Base-by-base conservation (phyloP, 2,329 filamentous ascomycete genomes). In the Byssothecium circinans region DNA sequence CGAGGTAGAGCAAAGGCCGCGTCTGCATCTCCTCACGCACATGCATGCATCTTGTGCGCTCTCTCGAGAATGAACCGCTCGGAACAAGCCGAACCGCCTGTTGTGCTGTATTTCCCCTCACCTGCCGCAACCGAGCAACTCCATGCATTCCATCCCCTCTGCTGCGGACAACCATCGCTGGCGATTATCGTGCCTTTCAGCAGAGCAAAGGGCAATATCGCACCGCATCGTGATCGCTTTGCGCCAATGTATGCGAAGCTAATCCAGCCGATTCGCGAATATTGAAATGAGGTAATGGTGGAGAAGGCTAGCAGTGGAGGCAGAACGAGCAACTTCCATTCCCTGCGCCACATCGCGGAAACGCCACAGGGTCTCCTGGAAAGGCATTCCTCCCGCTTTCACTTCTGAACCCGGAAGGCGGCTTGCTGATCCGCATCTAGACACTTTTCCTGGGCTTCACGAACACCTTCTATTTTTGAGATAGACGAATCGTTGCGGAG, bases 341-440 rank as follows among this genome's bases (percentile, higher is more conserved):
- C 11, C 19, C 23, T 20, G 41, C 41, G 33, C 41, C 32, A 44
- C 18, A 41, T 27, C 41, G 5, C 17, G 22, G 8, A 33, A 27
- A 35, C 44, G 44, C 44, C 44, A 46, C 44, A 46, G 44, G 44
- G 44, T 46, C 44, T 39, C 20, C 39, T n/a, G n/a, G 23, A 17
- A 41, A 38, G 11, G 25, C 35, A 45, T 40, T 38, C 14, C 40
- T 44, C 41, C 41, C 46, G 34, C 42, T 20, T 27, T 25, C 23
- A 14, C 19, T 37, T 6, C 25, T 27, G 25, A 27, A 6, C 25
- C n/a, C n/a, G n/a, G n/a, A n/a, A n/a, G n/a, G n/a, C n/a, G n/a
- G n/a, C n/a, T n/a, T n/a, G n/a, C n/a, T n/a, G n/a, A n/a, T n/a
- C n/a, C n/a, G n/a, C n/a, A n/a, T n/a, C n/a, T n/a, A n/a, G n/a